phyloP scores from a whole-genome alignment of 2,329 filamentous ascomycete genomes.

The Calonectria fujianensis region DNA sequence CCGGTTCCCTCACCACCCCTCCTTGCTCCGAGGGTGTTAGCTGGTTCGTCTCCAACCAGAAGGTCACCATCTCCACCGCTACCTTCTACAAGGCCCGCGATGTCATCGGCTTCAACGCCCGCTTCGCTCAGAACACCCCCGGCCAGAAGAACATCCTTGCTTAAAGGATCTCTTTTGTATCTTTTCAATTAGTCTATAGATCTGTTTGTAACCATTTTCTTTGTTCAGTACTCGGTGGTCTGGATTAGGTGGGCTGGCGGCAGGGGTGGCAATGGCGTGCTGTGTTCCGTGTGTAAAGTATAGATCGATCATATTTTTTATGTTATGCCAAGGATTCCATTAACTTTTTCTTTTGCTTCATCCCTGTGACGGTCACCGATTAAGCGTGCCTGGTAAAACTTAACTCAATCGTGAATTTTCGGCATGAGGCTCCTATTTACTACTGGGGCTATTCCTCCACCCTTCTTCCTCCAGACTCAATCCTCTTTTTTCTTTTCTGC shows the following conservation, averaged over 20 bases:
- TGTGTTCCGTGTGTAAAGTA: neutral
- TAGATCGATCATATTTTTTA: constrained; percentile 9
- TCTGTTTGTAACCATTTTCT: neutral
- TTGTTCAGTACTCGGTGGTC: neutral
- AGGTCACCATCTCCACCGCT: constrained; percentile 67
- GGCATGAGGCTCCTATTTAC: neutral
- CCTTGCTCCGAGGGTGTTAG: constrained; percentile 75
- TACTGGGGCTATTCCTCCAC: too few relatives aligned
- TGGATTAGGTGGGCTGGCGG: neutral
- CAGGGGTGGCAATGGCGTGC: neutral
- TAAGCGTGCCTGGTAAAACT: neutral
- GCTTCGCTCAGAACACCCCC: constrained; percentile 71
- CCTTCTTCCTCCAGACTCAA: neutral
- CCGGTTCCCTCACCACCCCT: constrained; percentile 78
- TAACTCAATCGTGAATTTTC: neutral
- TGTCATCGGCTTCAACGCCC: constrained; percentile 73
- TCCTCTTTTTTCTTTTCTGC: neutral
- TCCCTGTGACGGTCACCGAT: constrained; percentile 5
- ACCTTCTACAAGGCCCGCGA: constrained; percentile 71
- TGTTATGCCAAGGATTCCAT: neutral
- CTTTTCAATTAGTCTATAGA: neutral
- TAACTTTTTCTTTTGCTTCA: neutral
- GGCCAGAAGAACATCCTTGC: constrained; percentile 52
- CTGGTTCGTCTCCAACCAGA: constrained; percentile 71
- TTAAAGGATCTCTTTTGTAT: neutral